Base-by-base conservation (phyloP, 257 asterid species). In the Ilex asprella region DNA sequence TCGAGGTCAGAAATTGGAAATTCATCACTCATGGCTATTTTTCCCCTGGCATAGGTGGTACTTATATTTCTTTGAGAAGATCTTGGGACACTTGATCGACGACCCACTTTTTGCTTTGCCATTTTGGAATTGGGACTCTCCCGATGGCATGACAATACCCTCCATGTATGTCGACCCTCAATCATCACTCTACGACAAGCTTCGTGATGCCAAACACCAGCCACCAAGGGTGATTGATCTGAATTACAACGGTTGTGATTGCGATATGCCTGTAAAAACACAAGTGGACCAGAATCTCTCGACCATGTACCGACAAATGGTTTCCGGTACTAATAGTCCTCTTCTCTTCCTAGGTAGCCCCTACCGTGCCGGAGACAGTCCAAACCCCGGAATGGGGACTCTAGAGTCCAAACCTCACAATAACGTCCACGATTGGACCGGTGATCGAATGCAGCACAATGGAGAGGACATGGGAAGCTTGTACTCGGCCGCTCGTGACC, bases 401-500 rank as follows among this genome's bases (percentile, higher is more conserved):
- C 67, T 76, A 11, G 82, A 79, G 74, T 75, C 79, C 0, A 79
- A 79, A 2, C 71, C 74, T 56, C 78, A 79, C 72, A 69, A 44
- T 10, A 69, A 79, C 11, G 0, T 76, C 60, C 85, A 79, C 55
- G 60, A 32, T 5, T 79, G 82, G 80, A 69, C 68, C 0, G 85
- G 85, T 0, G 85, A 79, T 61, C 31, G 54, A 77, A 16, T 30
- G 71, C n/a, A 51, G 62, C 27, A 75, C 68, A 2, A 50, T 50
- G 8, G 8, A 4, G 78, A 76, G 72, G 82, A 79, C 50, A 79
- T 76, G 82, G 85, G 85, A 0, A 79, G 76, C 79, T 79, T 79
- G 6, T 50, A 50, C 55, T 50, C 55, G 16, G 55, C 55, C 13
- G 55, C 14, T 6, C 13, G 55, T 4, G 85, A 79, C 55, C 65